Evolutionary conservation across 768 basidiomycete species (phyloP).

Genomic region (Trametes meyenii): DNA sequence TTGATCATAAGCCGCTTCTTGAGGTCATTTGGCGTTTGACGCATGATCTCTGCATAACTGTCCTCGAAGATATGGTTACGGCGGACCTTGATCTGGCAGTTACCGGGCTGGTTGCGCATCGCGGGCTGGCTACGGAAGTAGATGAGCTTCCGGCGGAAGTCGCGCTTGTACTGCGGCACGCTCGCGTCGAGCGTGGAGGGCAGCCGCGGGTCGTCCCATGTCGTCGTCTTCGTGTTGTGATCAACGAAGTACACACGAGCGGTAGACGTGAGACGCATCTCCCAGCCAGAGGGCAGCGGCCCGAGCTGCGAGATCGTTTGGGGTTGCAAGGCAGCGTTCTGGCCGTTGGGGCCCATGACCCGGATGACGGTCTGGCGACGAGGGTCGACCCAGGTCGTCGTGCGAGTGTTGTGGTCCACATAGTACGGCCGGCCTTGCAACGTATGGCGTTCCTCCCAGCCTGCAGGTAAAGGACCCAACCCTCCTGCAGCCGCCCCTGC

Average conservation of each 20-base stretch:
- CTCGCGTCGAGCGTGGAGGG: slow-evolving; percentile 95
- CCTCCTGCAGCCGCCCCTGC: slow-evolving; percentile 71
- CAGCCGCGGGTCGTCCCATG: slow-evolving; percentile 98
- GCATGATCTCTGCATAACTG: slow-evolving; percentile 99
- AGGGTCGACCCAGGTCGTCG: slow-evolving; percentile 99
- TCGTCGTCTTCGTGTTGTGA: slow-evolving; percentile 99
- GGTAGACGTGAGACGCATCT: slow-evolving; percentile 98
- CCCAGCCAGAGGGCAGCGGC: slow-evolving; percentile 97
- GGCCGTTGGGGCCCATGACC: slow-evolving; percentile 93
- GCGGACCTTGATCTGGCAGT: slow-evolving; percentile 98
- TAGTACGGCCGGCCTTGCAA: slow-evolving; percentile 98
- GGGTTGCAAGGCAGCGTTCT: slow-evolving; percentile 85
- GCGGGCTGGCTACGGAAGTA: slow-evolving; percentile 99
- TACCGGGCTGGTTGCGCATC: slow-evolving; percentile 96
- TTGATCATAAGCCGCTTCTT: slow-evolving; percentile 99
- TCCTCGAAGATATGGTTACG: slow-evolving; percentile 99
- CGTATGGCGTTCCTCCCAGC: slow-evolving; percentile 99
- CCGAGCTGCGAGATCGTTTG: slow-evolving; percentile 97
- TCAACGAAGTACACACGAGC: slow-evolving; percentile 99
- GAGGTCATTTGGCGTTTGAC: slow-evolving; percentile 96
- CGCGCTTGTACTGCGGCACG: slow-evolving; percentile 99
- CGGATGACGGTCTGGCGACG: slow-evolving; percentile 95
- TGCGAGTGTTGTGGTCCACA: slow-evolving; percentile 98
- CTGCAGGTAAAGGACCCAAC: slow-evolving; percentile 83
- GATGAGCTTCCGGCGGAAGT: slow-evolving; percentile 98